Evolutionary conservation across 352 stramenopile species (phyloP), one percentile per base, ranked within the genome.

Genomic region (Pythium oligandrum): DNA sequence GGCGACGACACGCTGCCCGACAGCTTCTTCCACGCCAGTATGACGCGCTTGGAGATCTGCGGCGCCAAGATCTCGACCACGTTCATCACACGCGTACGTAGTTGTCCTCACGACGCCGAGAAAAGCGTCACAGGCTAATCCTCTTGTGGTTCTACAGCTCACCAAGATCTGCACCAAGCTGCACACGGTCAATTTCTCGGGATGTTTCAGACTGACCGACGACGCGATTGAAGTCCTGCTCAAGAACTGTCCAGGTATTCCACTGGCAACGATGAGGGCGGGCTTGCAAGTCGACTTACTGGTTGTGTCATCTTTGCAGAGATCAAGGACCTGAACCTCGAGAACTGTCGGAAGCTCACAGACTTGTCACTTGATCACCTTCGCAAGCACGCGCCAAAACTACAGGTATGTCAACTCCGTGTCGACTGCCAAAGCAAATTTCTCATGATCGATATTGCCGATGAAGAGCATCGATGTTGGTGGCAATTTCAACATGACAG

Each of bases 401-500:
- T 96, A 17, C 77, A 92, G 79, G 83, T 92, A 39, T 10, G 57
- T 36, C 2, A 1, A 3, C 12, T 3, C 37, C 17, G 17, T 7
- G 6, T 32, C 9, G 17, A 48, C 17, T 26, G 17, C 17, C 17
- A 26, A 26, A 26, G 17, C 17, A 26, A 26, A 26, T 26, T 26
- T 26, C 17, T 48, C 6, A 30, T 48, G 43, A 1, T 48, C 6
- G 17, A 8, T 30, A 48, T 48, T 7, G 10, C 10, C 1, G 10
- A 33, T 44, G 4, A 44, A 95, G 82, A 88, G 82, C 59, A 81
- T 96, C 50, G 86, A 96, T 44, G 50, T 96, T 3, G 80, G 86
- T 10, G 86, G 86, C 5, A 87, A 94, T 62, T 94, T 93, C 57
- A 96, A 96, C 64, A 96, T 96, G 86, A 94, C 84, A 34, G 75